Evolutionary conservation across 805 yeast genomes (phyloP), one percentile per base, ranked within the genome.

Genomic region (Candida multigemmis): DNA sequence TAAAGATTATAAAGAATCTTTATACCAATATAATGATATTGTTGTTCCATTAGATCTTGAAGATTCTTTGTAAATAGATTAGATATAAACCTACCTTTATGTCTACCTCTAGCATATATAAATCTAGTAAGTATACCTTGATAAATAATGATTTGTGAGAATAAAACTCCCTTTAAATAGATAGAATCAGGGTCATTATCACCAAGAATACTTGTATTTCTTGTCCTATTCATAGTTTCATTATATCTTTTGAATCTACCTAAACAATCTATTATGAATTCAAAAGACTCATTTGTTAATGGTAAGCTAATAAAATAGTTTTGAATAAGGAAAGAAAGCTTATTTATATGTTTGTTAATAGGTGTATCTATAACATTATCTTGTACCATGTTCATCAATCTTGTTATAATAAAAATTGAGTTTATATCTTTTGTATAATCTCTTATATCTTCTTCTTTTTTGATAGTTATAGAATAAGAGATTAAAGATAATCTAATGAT

Each of bases 91-190:
- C 8, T 9, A 12, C 30, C 15, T 5, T 17, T 12, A 19, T 18
- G 35, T 21, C 17, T 16, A 14, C 16, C 19, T 7, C 16, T 13
- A 9, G 20, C 16, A 6, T 21, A 47, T 34, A 62, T 38, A 19
- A 63, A 55, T 26, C 62, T 42, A 0, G 70, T 43, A 6, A 62
- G 38, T 10, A 67, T 48, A 4, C 73, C 74, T 36, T 72, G 77
- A 32, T 66, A 64, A 9, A 74, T 56, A 7, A 73, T 50, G 7
- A 72, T 55, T 20, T 66, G 48, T 1, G 73, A 49, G 38, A 74
- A 74, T 11, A 72, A 46, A n/a, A n/a, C n/a, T n/a, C n/a, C n/a
- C n/a, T n/a, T n/a, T n/a, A n/a, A n/a, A n/a, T n/a, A n/a, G n/a
- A n/a, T n/a, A n/a, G n/a, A n/a, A n/a, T n/a, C n/a, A n/a, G n/a